phyloP scores from a whole-genome alignment of 768 basidiomycete species.

The Russula brevipes region DNA sequence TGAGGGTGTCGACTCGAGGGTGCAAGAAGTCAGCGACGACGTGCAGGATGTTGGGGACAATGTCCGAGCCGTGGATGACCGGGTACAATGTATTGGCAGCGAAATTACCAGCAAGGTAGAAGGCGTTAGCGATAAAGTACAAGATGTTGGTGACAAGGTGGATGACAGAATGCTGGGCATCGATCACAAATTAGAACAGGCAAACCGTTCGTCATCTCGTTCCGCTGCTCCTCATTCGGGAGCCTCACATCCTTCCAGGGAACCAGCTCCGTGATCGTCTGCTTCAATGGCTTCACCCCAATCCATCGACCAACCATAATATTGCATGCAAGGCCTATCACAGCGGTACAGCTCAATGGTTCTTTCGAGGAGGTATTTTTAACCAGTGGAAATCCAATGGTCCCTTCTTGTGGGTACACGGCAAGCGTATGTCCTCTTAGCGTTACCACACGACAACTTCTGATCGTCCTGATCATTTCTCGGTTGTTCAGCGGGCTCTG shows the following conservation, averaged over 20 bases:
- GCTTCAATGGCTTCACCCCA: background rate
- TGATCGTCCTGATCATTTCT: background rate
- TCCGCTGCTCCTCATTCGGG: background rate
- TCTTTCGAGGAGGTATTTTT: background rate
- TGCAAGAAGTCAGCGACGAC: too few species aligned
- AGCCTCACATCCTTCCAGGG: background rate
- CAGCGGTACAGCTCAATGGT: background rate
- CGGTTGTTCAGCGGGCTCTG: background rate
- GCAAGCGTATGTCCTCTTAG: background rate
- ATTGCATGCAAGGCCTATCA: background rate
- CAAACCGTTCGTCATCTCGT: background rate
- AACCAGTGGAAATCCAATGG: background rate
- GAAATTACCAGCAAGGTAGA: too few species aligned
- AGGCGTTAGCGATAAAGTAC: too few species aligned
- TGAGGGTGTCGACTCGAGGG: too few species aligned
- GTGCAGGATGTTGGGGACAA: too few species aligned
- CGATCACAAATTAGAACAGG: too few species aligned
- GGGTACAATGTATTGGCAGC: too few species aligned
- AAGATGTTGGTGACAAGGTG: too few species aligned
- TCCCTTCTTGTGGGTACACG: background rate
- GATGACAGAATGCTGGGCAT: too few species aligned
- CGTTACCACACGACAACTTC: too few species aligned
- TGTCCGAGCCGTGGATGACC: too few species aligned
- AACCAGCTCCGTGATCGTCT: background rate
- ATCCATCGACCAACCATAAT: background rate